These are phyloP conservation scores for Saccharomyces pastorianus DNA, from an alignment of 1,139 yeast genomes.

Conservation along the genomic window DNA sequence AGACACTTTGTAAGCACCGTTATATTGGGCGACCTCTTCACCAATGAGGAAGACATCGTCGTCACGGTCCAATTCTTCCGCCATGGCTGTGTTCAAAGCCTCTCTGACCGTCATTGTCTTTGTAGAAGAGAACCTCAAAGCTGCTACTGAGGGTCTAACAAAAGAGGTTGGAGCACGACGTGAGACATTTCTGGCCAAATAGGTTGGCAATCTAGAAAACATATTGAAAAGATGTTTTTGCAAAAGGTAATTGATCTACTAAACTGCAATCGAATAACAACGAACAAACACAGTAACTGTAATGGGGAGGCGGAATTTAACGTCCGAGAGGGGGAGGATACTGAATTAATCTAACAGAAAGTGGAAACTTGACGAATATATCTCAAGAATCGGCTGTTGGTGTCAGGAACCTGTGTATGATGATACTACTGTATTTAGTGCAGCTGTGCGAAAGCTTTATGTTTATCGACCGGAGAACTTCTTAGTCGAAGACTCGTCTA, in stretches of 20 bases:
- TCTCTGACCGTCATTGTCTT: slow-evolving; percentile 89
- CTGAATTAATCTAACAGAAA: neutral
- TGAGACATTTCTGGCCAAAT: neutral
- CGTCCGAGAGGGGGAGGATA: neutral
- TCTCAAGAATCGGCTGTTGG: neutral
- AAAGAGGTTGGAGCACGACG: neutral
- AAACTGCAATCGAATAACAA: neutral
- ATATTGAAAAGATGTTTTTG: neutral
- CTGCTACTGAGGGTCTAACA: slow-evolving; percentile 7
- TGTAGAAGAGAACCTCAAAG: slow-evolving; percentile 32
- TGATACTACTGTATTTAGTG: neutral
- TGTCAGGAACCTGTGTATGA: neutral
- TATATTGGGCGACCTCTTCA: slow-evolving; percentile 98
- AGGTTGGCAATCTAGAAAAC: slow-evolving; percentile 1
- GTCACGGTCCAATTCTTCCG: slow-evolving; percentile 96
- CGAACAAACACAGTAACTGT: neutral
- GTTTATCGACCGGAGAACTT: neutral
- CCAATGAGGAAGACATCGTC: slow-evolving; percentile 93
- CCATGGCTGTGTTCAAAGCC: slow-evolving; percentile 88
- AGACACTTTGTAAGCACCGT: slow-evolving; percentile 97
- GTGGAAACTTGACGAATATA: neutral
- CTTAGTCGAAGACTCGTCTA: neutral
- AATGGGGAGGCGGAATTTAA: neutral
- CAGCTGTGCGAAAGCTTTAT: neutral
- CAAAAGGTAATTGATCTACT: neutral